A percentile compares a stretch with the other conserved stretches of the same genome.
phyloP scores from a whole-genome alignment of 2,329 filamentous ascomycete species.

The Alternaria burnsii region DNA sequence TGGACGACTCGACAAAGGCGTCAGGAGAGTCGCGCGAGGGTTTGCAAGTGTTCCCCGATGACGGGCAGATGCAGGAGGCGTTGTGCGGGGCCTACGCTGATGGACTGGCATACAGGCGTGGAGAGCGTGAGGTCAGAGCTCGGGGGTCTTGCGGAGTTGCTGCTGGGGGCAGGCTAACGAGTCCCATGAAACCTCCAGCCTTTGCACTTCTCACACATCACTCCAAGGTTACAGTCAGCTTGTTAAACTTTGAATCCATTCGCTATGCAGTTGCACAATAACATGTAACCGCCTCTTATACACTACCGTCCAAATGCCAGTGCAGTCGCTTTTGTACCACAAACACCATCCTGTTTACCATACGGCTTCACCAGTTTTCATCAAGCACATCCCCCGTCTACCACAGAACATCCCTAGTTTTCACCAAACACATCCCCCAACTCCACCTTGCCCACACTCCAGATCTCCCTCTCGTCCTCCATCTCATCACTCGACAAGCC shows the following conservation, averaged over 20 bases:
- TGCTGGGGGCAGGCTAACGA: slow-evolving; percentile 6
- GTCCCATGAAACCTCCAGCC: background rate
- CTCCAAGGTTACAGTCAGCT: background rate
- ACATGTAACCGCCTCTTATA: background rate
- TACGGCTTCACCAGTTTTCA: background rate
- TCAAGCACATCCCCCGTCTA: background rate
- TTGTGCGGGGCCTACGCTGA: slow-evolving; percentile 32
- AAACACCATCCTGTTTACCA: background rate
- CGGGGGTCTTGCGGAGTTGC: slow-evolving; percentile 35
- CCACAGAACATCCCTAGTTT: slow-evolving; percentile 3
- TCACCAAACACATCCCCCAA: slow-evolving; percentile 65
- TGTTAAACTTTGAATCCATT: background rate
- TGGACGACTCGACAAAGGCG: slow-evolving; percentile 8
- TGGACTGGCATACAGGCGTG: slow-evolving; percentile 26
- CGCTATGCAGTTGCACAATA: slow-evolving; percentile 17
- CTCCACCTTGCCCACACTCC: slow-evolving; percentile 93
- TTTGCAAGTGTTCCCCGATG: slow-evolving; percentile 22
- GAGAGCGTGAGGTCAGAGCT: slow-evolving; percentile 35
- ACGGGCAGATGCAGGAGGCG: slow-evolving; percentile 14
- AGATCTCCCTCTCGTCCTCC: slow-evolving; percentile 94
- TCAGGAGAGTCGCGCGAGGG: slow-evolving; percentile 23
- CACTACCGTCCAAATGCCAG: slow-evolving; percentile 7
- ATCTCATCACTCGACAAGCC: slow-evolving; percentile 89
- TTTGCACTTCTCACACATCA: background rate
- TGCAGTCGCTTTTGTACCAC: slow-evolving; percentile 12